Evolutionary conservation across 257 asterid genomes (phyloP).

Genomic region (Salvia hispanica): DNA sequence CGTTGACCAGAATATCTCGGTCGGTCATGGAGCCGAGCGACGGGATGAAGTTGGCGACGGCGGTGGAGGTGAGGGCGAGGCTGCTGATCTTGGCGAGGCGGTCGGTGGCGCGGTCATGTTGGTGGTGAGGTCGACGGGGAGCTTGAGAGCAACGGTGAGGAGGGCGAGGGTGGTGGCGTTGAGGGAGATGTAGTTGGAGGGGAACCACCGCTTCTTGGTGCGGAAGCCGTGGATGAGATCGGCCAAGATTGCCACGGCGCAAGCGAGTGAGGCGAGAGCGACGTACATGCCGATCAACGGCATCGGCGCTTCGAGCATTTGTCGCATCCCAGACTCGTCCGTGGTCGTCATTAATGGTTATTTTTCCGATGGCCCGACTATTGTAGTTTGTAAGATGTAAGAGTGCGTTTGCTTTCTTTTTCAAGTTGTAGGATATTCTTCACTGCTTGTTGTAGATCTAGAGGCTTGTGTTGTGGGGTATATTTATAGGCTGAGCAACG

Average conservation of each 20-base stretch:
- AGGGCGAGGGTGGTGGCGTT: constrained; percentile 39
- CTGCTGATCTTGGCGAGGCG: no score
- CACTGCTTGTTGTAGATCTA: no score
- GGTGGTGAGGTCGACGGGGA: constrained; percentile 44
- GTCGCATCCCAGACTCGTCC: not conserved
- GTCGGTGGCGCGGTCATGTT: constrained; percentile 35
- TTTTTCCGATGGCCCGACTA: no score
- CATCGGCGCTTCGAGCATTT: constrained; percentile 35
- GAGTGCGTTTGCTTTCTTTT: no score
- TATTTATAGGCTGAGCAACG: no score
- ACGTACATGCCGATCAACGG: constrained; percentile 44
- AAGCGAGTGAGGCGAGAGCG: constrained; percentile 37
- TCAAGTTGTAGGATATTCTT: no score
- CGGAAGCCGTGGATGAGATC: constrained; percentile 36
- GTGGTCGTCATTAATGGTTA: not conserved
- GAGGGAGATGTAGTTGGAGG: constrained; percentile 39
- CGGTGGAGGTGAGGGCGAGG: constrained; percentile 39
- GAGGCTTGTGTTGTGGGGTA: no score
- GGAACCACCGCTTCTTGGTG: constrained; percentile 40
- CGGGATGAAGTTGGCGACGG: constrained; percentile 45
- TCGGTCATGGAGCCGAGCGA: constrained; percentile 43
- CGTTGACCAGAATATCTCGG: constrained; percentile 31
- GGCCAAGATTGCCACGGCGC: constrained; percentile 42
- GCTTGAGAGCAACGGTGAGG: constrained; percentile 40
- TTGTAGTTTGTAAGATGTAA: no score